Evolutionary conservation across 768 basidiomycete genomes (phyloP), one percentile per base, ranked within the genome.

Genomic region (Agaricus blazei): DNA sequence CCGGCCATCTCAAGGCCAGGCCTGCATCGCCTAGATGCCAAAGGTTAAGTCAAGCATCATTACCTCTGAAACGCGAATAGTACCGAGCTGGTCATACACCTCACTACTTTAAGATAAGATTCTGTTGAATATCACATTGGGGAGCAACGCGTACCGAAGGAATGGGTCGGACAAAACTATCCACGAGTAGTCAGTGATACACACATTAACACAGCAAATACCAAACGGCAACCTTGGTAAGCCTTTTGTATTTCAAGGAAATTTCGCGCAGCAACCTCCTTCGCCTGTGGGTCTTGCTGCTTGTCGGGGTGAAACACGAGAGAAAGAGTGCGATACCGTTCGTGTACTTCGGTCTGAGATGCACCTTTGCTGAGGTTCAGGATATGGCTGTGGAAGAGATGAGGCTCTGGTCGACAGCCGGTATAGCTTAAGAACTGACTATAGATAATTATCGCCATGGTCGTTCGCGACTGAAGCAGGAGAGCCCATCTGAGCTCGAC

Each of bases 261-360:
- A 48, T 79, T 80, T 31, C 77, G 74, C 26, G 83, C 79, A 0
- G 92, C 90, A 1, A 80, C 75, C 48, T 71, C 75, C 63, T 80
- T 83, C 57, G 75, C 69, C 15, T 67, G 66, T 51, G 81, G 78
- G 63, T 83, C 81, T 23, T 74, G 77, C 57, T 93, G 88, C 64
- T 86, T 87, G 76, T 96, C 92, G 0, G 92, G 92, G 62, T 96
- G 92, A 59, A 89, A 91, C 19, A 87, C 71, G 28, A 93, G 77
- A 3, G 91, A 92, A 27, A 93, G 68, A 4, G 80, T 66, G 41
- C 81, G 75, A 67, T 92, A 88, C 36, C 84, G 76, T 54, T 91
- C 89, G 48, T 88, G 77, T 57, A 93, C 85, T 63, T 92, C 88
- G 47, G 72, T 71, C 55, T 81, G 77, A 1, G 84, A 80, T 0